Percentiles rank a stretch among this genome's conserved stretches.
Evolutionary conservation across 192 early-diverging fungal species (phyloP).

Genomic region (Coemansia sp.): DNA sequence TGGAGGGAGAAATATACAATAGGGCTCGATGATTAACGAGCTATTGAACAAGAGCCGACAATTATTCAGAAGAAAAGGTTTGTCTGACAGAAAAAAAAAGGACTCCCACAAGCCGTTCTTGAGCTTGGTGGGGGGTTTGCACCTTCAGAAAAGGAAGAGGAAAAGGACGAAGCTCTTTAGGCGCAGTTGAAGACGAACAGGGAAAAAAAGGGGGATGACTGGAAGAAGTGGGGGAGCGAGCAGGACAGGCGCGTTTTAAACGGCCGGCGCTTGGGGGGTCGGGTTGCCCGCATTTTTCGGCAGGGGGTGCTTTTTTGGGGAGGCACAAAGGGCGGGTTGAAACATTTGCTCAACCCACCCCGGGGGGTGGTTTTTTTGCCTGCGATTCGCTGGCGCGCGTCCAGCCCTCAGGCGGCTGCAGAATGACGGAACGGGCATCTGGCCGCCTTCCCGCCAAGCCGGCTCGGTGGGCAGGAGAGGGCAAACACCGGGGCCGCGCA

Average conservation of each 20-base stretch:
- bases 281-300: conserved; percentile 5
- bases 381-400: not conserved
- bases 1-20: not conserved
- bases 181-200: too few relatives aligned
- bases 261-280: too few relatives aligned
- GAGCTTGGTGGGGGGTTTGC: too few relatives aligned
- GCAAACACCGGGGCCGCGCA: too few relatives aligned
- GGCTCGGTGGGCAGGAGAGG: too few relatives aligned
- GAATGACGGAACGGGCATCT: not conserved
- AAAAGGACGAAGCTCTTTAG: too few relatives aligned
- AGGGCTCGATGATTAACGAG: not conserved
- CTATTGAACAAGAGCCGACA: not conserved
- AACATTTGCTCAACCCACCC: conserved; percentile 38
- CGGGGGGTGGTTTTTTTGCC: not conserved
- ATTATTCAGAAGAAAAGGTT: too few relatives aligned
- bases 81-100: too few relatives aligned
- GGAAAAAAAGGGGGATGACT: not conserved
- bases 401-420: not conserved
- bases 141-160: not conserved
- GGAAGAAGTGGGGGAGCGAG: too few relatives aligned
- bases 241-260: too few relatives aligned
- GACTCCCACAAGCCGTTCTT: too few relatives aligned
- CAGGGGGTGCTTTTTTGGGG: conserved; percentile 24
- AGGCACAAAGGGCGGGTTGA: too few relatives aligned
- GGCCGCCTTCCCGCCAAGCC: not conserved